phyloP scores from a whole-genome alignment of 768 basidiomycete species.

The Asterophora lycoperdoides region DNA sequence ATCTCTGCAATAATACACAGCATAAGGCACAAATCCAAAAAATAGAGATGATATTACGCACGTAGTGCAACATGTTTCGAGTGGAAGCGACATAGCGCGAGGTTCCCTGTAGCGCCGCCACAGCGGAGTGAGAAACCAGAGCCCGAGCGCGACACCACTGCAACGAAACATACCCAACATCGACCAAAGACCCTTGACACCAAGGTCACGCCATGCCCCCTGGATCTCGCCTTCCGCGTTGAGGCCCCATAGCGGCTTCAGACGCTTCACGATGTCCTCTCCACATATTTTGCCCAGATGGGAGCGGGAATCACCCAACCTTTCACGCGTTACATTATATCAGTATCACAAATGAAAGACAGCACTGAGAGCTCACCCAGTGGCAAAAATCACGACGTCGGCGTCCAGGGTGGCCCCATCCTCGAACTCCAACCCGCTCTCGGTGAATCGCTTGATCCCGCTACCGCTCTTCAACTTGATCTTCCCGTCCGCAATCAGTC shows the following conservation, averaged over 20 bases:
- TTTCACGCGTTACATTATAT: slow-evolving; percentile 15
- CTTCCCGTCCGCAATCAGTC: slow-evolving; percentile 57
- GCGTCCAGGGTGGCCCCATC: slow-evolving; percentile 41
- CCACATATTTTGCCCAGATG: slow-evolving; percentile 40
- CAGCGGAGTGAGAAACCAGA: not conserved
- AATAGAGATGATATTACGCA: slow-evolving; percentile 29
- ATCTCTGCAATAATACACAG: slow-evolving; percentile 7
- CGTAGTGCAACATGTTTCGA: slow-evolving; percentile 62
- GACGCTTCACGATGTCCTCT: slow-evolving; percentile 33
- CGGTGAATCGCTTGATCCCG: slow-evolving; percentile 38
- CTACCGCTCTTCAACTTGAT: slow-evolving; percentile 63
- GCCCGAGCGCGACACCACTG: not conserved
- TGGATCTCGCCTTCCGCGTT: slow-evolving; percentile 58
- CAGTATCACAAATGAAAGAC: not conserved
- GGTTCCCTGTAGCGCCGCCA: slow-evolving; percentile 35
- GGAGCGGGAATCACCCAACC: slow-evolving; percentile 38
- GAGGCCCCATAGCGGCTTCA: slow-evolving; percentile 58
- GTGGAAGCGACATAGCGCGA: slow-evolving; percentile 54
- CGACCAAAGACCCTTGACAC: slow-evolving; percentile 49
- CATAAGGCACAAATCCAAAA: not conserved
- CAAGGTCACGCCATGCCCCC: slow-evolving; percentile 45
- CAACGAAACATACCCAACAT: slow-evolving; percentile 45
- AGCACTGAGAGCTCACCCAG: slow-evolving; percentile 32
- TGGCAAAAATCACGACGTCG: slow-evolving; percentile 48
- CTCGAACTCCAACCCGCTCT: slow-evolving; percentile 39